Base-by-base conservation (phyloP, 768 basidiomycete genomes). In the Boletus patriciae region DNA sequence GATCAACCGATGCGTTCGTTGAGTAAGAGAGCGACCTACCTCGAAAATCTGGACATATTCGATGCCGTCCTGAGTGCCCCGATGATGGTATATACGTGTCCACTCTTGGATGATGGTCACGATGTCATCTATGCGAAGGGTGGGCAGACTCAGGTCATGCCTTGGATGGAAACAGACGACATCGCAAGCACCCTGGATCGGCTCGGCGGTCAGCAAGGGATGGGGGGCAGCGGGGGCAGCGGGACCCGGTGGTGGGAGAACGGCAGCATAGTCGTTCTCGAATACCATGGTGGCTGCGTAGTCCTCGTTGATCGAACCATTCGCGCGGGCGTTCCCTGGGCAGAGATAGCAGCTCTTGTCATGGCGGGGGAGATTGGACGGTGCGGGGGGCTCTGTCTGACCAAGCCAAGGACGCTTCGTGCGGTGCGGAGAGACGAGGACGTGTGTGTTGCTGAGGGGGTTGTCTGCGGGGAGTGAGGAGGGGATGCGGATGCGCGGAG, bases 331-430 rank as follows among this genome's bases (percentile, higher is more conserved):
- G 67, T 95, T 94, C 16, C 93, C 87, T 0, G 94, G 93, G 65
- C 94, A 97, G 45, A 97, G 83, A 70, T 92, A 94, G 66, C 94
- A 95, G 38, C 74, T 71, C 6, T 81, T 80, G 64, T 94, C 92
- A 62, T 92, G 82, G 43, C 78, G 59, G 0, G 86, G 87, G 6
- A 89, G 77, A 36, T 74, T 67, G 8, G 74, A 65, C 1, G 77
- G 46, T 55, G 85, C 80, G 0, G 86, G 79, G 1, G 84, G 70
- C 59, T 96, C 94, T 2, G 84, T 83, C 68, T 95, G 92, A 31
- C 94, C 94, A 40, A 86, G 80, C 94, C 94, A 97, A 15, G 94
- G 94, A 19, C 94, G 84, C 65, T 90, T 92, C 9, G 80, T 92
- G 50, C 94, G 88, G 71, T 96, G 94, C 0, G 94, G 92, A 38